Base-by-base conservation (phyloP, 2,329 filamentous ascomycete genomes). In the Coniella vitis region DNA sequence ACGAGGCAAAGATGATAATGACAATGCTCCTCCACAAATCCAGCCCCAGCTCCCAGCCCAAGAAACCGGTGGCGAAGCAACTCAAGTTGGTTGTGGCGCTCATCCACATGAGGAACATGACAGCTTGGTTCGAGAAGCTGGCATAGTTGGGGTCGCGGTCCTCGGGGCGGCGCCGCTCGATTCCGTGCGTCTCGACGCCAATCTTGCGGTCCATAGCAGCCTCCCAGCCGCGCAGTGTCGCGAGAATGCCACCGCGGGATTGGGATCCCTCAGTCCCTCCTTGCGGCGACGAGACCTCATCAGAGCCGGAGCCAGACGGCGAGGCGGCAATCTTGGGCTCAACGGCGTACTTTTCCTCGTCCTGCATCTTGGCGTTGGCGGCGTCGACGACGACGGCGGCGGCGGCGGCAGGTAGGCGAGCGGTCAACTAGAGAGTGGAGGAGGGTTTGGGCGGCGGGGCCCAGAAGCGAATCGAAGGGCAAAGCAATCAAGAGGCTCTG, bases 91-190 rank as follows among this genome's bases (percentile, higher is more conserved):
- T 70, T 1, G 71, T 75, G 9, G 67, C 69, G 38, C 66, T 70
- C 17, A 74, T 72, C 74, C 74, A 78, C 49, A 78, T 63, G 49
- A 75, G 59, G 10, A 71, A 73, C 74, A 77, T 78, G 48, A 66
- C 65, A 47, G 70, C 58, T 52, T 69, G 68, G 56, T 70, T 69
- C 17, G 61, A 63, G 63, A 63, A 68, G 38, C 62, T 63, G 7
- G 56, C 56, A 42, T 62, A 66, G n/a, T 56, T 51, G 1, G 66
- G 66, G 31, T 67, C 60, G 22, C 62, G 61, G 37, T 73, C 66
- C 58, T 73, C 68, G 31, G 72, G 67, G 5, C 64, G 64, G 54
- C 73, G 71, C 48, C 74, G 68, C 9, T 62, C 61, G 39, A 75
- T 67, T 38, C 69, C 71, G 42, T 73, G 61, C 2, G 71, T 66